Evolutionary conservation across 2,329 filamentous ascomycete species (phyloP).

Genomic region (Diaporthe velutina): DNA sequence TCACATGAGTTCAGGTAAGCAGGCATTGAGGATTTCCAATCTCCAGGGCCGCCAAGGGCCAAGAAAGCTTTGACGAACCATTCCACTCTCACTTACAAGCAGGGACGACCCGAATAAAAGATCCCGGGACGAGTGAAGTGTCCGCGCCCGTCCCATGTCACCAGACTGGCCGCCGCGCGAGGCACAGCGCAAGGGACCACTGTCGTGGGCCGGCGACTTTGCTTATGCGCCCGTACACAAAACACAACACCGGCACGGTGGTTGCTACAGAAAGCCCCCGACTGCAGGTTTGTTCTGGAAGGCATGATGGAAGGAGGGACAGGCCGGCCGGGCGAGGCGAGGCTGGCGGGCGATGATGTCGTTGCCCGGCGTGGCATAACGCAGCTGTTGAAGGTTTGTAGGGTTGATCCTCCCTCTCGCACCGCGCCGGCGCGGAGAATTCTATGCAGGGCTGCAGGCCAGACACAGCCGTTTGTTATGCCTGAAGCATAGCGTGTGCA

Average conservation of each 20-base stretch:
- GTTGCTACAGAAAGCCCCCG: background rate
- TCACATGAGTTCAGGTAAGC: conserved; percentile 7
- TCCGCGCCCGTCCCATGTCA: conserved; percentile 27
- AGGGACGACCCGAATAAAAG: conserved; percentile 22
- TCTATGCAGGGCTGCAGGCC: conserved; percentile 18
- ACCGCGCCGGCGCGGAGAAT: conserved; percentile 18
- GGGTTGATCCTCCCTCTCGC: conserved; percentile 11
- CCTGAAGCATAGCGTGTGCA: conserved; percentile 6
- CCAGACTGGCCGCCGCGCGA: background rate
- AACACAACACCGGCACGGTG: background rate
- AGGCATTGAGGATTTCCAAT: conserved; percentile 18
- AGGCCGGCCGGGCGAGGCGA: conserved; percentile 24
- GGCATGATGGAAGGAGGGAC: conserved; percentile 29
- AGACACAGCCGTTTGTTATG: conserved; percentile 5
- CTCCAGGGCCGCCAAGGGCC: conserved; percentile 27
- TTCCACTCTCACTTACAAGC: background rate
- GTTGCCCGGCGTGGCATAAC: conserved; percentile 6
- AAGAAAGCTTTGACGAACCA: conserved; percentile 23
- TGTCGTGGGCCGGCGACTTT: background rate
- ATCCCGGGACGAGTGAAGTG: conserved; percentile 28
- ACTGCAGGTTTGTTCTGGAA: conserved; percentile 16
- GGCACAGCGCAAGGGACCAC: conserved; percentile 9
- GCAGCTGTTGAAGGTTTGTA: background rate
- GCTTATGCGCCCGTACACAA: background rate
- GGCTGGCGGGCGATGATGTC: conserved; percentile 28